Base-by-base conservation (phyloP, 2,329 filamentous ascomycete species). In the Phyllosticta capitalensis region DNA sequence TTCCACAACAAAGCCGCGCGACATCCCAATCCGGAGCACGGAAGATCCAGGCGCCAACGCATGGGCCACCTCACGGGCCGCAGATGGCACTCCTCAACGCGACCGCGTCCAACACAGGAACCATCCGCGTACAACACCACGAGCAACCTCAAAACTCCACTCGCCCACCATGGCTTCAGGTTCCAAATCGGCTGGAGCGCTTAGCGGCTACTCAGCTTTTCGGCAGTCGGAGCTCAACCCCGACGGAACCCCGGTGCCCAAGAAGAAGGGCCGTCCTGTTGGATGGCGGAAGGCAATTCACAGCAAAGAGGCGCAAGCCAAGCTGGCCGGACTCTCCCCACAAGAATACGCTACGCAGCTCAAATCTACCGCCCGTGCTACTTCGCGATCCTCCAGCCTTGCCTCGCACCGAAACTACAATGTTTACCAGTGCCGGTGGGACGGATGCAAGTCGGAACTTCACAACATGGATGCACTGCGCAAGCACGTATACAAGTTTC, bases 391-490 rank as follows among this genome's bases (percentile, higher is more conserved):
- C 9, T 66, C 71, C n/a, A 71, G 68, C 58, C 61, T 66, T 30
- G 61, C 64, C 7, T 63, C 63, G 38, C 63, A 3, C 48, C 54
- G 17, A 2, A 49, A 60, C 17, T 77, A 74, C 60, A 72, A 74
- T 55, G 75, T 81, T 5, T 87, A 78, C 67, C 74, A 76, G 58
- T 88, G 85, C 69, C 68, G 74, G 50, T 87, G 84, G 84, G 70
- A 77, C 56, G 69, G 72, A 1, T 88, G 85, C 67, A 69, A 70
- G 3, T 78, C 81, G 0, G 77, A 84, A 63, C 71, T 87, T 5
- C 84, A 87, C 68, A 87, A 86, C 64, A 68, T 86, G 14, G 78
- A 80, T 9, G 82, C 80, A 0, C 71, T 87, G 5, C 78, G 79
- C 62, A 81, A 81, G 60, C 85, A 88, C 67, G 69, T 85, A 5